phyloP scores from a whole-genome alignment of 192 early-diverging fungal genomes.

The Coemansia sp. region DNA sequence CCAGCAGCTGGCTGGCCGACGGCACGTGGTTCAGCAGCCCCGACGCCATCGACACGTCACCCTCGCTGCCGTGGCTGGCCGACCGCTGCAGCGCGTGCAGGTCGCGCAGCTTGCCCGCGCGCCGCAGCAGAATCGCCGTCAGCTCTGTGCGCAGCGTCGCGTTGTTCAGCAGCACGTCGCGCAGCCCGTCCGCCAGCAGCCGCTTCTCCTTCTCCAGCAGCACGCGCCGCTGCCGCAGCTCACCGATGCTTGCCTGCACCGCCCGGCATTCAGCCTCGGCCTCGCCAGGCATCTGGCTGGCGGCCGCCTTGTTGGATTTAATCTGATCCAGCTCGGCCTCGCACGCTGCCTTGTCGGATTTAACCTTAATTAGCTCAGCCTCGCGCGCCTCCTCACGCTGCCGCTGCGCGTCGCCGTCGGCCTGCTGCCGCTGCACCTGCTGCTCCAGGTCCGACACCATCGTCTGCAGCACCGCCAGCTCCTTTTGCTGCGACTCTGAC shows the following conservation, averaged over 20 bases:
- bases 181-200: conserved; percentile 23
- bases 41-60: conserved; percentile 23
- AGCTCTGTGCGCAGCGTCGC: conserved; percentile 33
- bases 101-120: conserved; percentile 30
- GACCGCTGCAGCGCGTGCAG: conserved; percentile 15
- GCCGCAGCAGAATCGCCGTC: conserved; percentile 18
- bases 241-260: conserved; percentile 11
- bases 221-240: conserved; percentile 9
- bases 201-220: conserved; percentile 33
- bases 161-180: conserved; percentile 28
- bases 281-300: not conserved
- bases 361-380: conserved; percentile 11
- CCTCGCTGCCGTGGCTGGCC: conserved; percentile 20
- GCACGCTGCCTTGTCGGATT: no score
- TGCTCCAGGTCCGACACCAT: conserved; percentile 7
- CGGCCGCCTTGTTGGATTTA: not conserved
- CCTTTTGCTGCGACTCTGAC: not conserved
- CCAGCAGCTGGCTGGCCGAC: conserved; percentile 37
- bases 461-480: conserved; percentile 8
- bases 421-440: conserved; percentile 7
- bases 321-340: no score
- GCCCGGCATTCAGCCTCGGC: no score
- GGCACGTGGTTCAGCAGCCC: conserved; percentile 36
- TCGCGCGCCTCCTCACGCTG: conserved; percentile 17
- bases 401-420: conserved; percentile 21